Evolutionary conservation across 2,329 filamentous ascomycete genomes (phyloP), one percentile per base, ranked within the genome.

Genomic region (Colletotrichum phormii): DNA sequence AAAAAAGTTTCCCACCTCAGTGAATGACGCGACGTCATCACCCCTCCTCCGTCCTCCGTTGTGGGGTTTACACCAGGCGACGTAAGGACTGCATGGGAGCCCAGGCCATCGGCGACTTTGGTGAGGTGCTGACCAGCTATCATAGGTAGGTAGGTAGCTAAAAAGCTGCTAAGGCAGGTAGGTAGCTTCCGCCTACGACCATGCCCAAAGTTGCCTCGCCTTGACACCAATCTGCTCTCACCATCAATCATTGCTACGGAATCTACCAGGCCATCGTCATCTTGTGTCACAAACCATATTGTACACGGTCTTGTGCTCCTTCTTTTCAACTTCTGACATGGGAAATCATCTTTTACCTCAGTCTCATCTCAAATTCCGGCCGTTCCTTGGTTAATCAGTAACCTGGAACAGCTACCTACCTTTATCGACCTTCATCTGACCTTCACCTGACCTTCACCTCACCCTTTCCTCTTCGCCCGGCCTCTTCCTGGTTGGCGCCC

Each of bases 31-130:
- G 71, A 73, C 71, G 71, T 73, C 71, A 73, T 73, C 66, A 64
- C 60, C 66, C 65, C 70, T 72, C 66, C 24, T 58, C 22, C n/a
- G 53, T 72, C 66, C 24, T 58, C 26, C 15, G 53, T 64, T n/a
- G 71, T 72, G 71, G 71, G 66, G 71, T 71, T 8, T 60, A 22
- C 26, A 73, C 46, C n/a, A 57, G 58, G 58, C 71, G 61, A 73
- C 71, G 66, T 71, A 73, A 73, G 31, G 67, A 46, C 64, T 64
- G 66, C 70, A 72, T 72, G 70, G 67, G 53, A 53, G 24, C 60
- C 66, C 55, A 58, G 35, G 60, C 55, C 42, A 22, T 22, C 31
- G 31, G 58, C 24, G 59, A 64, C 46, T 31, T 60, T 62, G 15
- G 22, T 54, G 22, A 42, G 42, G 51, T 68, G 64, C 64, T 63